A percentile compares a stretch with the other conserved stretches of the same genome.
These are phyloP conservation scores for Rickenella mellea DNA, from an alignment of 768 basidiomycete genomes.

Conservation along the genomic window DNA sequence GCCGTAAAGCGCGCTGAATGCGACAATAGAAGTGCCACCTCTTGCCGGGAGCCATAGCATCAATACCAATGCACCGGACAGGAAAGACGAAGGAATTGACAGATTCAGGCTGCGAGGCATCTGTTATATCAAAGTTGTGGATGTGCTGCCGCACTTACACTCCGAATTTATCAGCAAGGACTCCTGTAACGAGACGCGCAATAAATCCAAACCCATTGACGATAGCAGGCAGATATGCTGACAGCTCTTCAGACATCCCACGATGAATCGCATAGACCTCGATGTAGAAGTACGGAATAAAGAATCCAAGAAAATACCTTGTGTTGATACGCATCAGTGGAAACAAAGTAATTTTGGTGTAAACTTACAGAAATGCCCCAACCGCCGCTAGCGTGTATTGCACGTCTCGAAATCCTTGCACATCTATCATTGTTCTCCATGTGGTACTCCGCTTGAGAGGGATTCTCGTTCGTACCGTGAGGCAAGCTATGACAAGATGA, in stretches of 20 bases:
- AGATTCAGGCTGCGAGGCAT: constrained; percentile 15
- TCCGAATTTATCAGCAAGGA: constrained; percentile 20
- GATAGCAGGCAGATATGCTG: constrained; percentile 21
- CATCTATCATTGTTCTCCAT: constrained; percentile 14
- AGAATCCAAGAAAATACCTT: constrained; percentile 21
- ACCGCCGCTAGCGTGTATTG: constrained; percentile 13
- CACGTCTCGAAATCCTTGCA: constrained; percentile 17
- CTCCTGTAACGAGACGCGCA: constrained; percentile 19
- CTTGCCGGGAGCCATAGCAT: constrained; percentile 21
- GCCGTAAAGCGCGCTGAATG: constrained; percentile 22
- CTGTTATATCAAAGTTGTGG: not conserved
- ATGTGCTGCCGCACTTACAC: constrained; percentile 10
- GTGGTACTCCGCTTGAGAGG: constrained; percentile 14
- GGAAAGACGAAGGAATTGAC: constrained; percentile 15
- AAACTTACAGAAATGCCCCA: constrained; percentile 14
- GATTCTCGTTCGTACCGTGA: constrained; percentile 18
- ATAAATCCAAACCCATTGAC: constrained; percentile 21
- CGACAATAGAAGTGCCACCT: constrained; percentile 13
- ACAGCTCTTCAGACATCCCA: constrained; percentile 12
- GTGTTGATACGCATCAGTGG: not conserved
- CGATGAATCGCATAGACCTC: constrained; percentile 18
- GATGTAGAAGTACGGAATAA: constrained; percentile 27
- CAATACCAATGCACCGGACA: constrained; percentile 17
- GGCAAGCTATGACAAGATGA: constrained; percentile 15
- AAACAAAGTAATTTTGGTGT: not conserved